Base-by-base conservation (phyloP, 2,329 filamentous ascomycete genomes). In the Cladosporium velox region DNA sequence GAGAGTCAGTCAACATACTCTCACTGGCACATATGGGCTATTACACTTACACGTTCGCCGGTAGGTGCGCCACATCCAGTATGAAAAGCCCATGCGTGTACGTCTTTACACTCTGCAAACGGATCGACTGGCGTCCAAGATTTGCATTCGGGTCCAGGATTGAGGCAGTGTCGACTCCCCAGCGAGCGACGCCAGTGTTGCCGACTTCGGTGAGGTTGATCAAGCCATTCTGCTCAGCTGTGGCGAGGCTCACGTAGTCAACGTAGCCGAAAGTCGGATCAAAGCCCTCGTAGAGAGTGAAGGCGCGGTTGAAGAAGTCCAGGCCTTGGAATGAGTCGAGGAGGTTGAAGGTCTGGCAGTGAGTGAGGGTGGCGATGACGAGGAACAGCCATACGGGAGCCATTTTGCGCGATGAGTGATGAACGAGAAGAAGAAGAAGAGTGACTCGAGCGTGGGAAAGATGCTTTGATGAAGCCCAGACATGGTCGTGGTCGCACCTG, bases 51-150 rank as follows among this genome's bases (percentile, higher is more conserved):
- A 65, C 12, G 78, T 80, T 80, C n/a, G 67, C 68, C 1, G 83
- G 83, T 80, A 85, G 83, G 66, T 85, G 83, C 28, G 76, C 77
- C 59, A 85, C 78, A 68, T 85, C 82, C 28, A 80, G 70, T 2
- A 85, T 79, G 55, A 85, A 77, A 15, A 85, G 74, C 11, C 82
- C 83, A 38, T 75, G 71, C 66, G 81, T 79, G 70, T 83, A 84
- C 28, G 73, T 74, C 61, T 78, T 77, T 65, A 79, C 79, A 70
- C 80, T 81, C 65, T 78, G 77, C 7, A 85, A 70, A n/a, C 83
- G 79, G 8, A 85, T 71, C 59, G 80, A 82, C 15, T 75, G 73
- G 15, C 83, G 77, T 44, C 72, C 72, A 10, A 74, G 66, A 28
- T 71, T 76, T 24, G 72, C 73, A 49, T 75, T 74, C 3, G 77